phyloP scores from a whole-genome alignment of 225 moss, liverwort and hornwort genomes.

The Bryoerythrophyllum caledonicum region DNA sequence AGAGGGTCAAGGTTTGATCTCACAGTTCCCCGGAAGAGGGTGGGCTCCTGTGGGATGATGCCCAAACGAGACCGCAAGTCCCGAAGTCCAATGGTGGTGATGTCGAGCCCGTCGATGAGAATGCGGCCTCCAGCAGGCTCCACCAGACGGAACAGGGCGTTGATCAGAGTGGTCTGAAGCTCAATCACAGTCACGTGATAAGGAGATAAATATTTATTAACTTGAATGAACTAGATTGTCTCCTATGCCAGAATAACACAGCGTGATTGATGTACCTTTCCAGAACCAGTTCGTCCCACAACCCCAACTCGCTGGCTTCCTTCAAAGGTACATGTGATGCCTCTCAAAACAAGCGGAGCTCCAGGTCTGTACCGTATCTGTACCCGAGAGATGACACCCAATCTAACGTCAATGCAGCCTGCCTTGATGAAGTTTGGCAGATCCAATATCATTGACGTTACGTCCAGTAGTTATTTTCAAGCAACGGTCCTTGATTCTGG shows the following conservation, averaged over 20 bases:
- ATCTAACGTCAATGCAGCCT: no score
- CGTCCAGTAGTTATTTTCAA: no score
- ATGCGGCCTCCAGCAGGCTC: constrained; percentile 55
- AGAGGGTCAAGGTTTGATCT: constrained; percentile 60
- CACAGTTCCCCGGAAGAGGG: constrained; percentile 55
- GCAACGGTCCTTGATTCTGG: no score
- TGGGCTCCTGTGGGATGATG: constrained; percentile 71
- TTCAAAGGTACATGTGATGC: constrained; percentile 43
- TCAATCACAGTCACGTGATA: background rate
- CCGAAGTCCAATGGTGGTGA: constrained; percentile 45
- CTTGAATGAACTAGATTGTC: background rate
- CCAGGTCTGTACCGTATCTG: constrained; percentile 48
- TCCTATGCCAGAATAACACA: background rate
- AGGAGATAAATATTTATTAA: no score
- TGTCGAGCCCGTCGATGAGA: constrained; percentile 53
- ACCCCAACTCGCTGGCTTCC: constrained; percentile 55
- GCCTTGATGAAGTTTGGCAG: no score
- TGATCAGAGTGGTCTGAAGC: constrained; percentile 43
- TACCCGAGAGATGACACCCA: background rate
- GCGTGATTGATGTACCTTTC: background rate
- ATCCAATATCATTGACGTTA: no score
- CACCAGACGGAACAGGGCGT: constrained; percentile 51
- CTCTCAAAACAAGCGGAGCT: constrained; percentile 53
- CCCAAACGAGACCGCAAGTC: constrained; percentile 54
- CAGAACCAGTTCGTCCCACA: constrained; percentile 50